Conservation (phyloP, 768 basidiomycete genomes). For the Dioszegia aurantiaca region DNA sequence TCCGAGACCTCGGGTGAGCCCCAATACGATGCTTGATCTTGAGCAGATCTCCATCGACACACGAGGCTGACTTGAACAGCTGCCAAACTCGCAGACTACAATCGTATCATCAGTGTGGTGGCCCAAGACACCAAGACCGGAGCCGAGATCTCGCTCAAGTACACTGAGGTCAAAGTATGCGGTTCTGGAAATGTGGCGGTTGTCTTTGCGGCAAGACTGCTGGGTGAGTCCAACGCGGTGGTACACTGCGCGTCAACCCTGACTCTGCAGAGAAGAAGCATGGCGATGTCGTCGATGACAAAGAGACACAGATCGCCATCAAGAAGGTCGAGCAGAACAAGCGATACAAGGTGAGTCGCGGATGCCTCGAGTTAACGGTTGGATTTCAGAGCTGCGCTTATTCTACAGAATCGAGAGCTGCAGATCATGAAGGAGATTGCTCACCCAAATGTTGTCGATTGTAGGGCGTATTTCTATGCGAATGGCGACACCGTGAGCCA, state of each 20-base stretch:
- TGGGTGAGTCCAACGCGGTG: conserved; percentile 49
- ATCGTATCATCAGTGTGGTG: conserved; percentile 88
- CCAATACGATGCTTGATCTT: no score
- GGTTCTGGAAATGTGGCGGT: conserved; percentile 99
- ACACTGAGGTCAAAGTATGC: conserved; percentile 96
- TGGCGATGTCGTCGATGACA: conserved; percentile 31
- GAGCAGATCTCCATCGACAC: no score
- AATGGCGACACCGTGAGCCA: conserved; percentile 81
- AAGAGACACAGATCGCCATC: conserved; percentile 79
- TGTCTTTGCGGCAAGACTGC: conserved; percentile 90
- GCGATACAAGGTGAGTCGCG: conserved; percentile 88
- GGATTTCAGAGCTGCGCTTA: conserved; percentile 12
- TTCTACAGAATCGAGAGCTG: conserved; percentile 84
- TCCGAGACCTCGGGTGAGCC: conserved; percentile 55
- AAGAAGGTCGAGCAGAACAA: conserved; percentile 99
- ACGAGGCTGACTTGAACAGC: no score
- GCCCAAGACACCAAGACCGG: conserved; percentile 93
- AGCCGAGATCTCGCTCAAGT: conserved; percentile 78
- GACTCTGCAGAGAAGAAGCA: conserved; percentile 20
- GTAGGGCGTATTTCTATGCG: conserved; percentile 97
- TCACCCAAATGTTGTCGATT: conserved; percentile 96
- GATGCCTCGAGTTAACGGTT: background rate
- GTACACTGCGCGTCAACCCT: conserved; percentile 1
- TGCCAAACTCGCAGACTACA: no score
- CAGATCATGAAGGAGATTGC: conserved; percentile 97